Evolutionary conservation across 148 eudicot species (phyloP).

Genomic region (Diospyros lotus): DNA sequence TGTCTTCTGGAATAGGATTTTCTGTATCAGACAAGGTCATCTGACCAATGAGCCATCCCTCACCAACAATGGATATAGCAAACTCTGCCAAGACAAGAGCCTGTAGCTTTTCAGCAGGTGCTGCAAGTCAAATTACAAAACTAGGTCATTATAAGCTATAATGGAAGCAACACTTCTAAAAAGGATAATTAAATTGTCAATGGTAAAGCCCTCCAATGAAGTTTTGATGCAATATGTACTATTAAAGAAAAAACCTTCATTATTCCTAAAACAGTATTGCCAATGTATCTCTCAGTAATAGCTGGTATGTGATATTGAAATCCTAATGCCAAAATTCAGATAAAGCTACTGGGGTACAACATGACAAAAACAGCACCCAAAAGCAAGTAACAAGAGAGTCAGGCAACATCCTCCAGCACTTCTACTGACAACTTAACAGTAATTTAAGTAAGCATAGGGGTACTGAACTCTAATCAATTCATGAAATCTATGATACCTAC

Average conservation of each 20-base stretch:
- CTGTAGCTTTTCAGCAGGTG: constrained; percentile 69
- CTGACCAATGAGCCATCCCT: constrained; percentile 66
- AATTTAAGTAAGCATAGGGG: background rate
- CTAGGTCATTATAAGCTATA: background rate
- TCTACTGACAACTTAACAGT: background rate
- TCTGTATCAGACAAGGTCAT: constrained; percentile 36
- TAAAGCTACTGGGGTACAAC: background rate
- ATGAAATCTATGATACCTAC: background rate
- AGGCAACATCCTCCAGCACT: background rate
- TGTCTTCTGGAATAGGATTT: constrained; percentile 54
- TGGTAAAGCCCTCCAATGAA: background rate
- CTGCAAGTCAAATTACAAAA: constrained; percentile 34
- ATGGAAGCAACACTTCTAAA: background rate
- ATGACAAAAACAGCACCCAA: background rate
- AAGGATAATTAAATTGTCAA: background rate
- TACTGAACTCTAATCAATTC: background rate
- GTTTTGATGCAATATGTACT: background rate
- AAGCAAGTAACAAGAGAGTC: background rate
- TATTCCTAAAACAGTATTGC: background rate
- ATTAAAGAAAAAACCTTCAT: background rate
- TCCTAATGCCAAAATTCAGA: background rate
- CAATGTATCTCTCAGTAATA: background rate
- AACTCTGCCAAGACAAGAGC: constrained; percentile 81
- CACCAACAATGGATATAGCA: constrained; percentile 59
- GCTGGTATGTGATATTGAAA: background rate